Conservation (phyloP, 2,329 filamentous ascomycete genomes). For the Setomelanomma holmii region DNA sequence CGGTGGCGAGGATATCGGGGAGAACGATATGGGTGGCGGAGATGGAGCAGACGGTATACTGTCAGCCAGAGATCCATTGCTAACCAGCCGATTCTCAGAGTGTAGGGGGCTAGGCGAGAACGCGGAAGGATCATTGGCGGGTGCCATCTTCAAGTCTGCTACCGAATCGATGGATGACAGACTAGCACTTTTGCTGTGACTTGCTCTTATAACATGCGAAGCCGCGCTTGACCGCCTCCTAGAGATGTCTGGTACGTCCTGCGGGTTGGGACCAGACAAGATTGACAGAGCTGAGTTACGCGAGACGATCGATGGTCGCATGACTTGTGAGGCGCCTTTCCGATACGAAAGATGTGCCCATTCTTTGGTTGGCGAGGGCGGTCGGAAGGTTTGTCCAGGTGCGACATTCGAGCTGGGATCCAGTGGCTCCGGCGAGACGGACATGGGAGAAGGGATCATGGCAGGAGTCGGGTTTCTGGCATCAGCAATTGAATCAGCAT, state of each 20-base stretch:
- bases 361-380: conserved; percentile 56
- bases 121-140: conserved; percentile 28
- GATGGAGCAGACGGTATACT: conserved; percentile 34
- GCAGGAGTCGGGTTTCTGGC: conserved; percentile 38
- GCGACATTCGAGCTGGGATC: conserved; percentile 12
- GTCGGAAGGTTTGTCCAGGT: conserved; percentile 35
- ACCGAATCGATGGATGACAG: conserved; percentile 56
- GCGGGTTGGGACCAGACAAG: conserved; percentile 32
- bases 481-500: conserved; percentile 66
- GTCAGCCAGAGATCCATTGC: conserved; percentile 34
- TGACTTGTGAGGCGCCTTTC: conserved; percentile 58
- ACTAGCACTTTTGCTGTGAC: conserved; percentile 51
- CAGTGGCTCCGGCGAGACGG: conserved; percentile 34
- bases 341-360: conserved; percentile 58
- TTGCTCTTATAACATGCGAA: conserved; percentile 33
- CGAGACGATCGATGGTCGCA: conserved; percentile 45
- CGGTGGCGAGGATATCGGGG: conserved; percentile 30
- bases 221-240: conserved; percentile 44
- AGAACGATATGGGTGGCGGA: conserved; percentile 31
- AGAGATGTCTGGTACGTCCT: conserved; percentile 32
- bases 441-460: conserved; percentile 39
- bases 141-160: conserved; percentile 36
- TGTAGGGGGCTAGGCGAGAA: conserved; percentile 43
- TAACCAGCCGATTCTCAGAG: conserved; percentile 39
- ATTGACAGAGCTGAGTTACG: conserved; percentile 44